Evolutionary conservation across 306 rosid species (phyloP), one percentile per base, ranked within the genome.

Genomic region (Prinsepia uniflora): DNA sequence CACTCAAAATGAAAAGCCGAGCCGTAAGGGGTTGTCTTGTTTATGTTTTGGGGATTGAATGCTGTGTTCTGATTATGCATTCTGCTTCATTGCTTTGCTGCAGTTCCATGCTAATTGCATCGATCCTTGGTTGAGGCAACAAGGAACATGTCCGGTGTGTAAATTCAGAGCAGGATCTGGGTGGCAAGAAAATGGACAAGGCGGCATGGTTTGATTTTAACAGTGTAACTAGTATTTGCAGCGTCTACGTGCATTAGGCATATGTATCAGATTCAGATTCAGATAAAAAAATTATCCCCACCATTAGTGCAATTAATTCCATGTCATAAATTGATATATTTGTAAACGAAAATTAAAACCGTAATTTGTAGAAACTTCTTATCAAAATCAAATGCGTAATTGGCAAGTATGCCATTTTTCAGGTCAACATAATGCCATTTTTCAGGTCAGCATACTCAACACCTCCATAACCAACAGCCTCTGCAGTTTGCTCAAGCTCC

Each of bases 71-170:
- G 20, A 56, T 56, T 59, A 20, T 55, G 6, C 3, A 22, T 1
- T 8, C 20, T 14, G 22, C 22, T 10, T 43, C 7, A 11, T 13
- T 20, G n/a, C 43, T 24, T 70, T 70, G 12, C 36, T 54, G 82
- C 82, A 94, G 99, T 91, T 94, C 78, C 97, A 89, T 45, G 90
- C 89, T 18, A 89, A 55, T 82, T 94, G 97, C 88, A 94, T 90
- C 17, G 98, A 94, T 70, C 98, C 97, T 0, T 90, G 98, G 96
- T 83, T 94, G 81, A 80, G 88, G 75, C 98, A 94, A 73, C 98
- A 90, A 67, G 98, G 96, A 63, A 91, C 97, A 1, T 94, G 99
- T 78, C 97, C 97, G 4, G 92, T 94, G 24, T 94, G 99, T 78
- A 94, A 91, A 78, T 94, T 79, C 79, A 82, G 89, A 69, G 96